Evolutionary conservation across 1,139 yeast species (phyloP), one percentile per base, ranked within the genome.

Genomic region (Saccharomyces pastorianus): DNA sequence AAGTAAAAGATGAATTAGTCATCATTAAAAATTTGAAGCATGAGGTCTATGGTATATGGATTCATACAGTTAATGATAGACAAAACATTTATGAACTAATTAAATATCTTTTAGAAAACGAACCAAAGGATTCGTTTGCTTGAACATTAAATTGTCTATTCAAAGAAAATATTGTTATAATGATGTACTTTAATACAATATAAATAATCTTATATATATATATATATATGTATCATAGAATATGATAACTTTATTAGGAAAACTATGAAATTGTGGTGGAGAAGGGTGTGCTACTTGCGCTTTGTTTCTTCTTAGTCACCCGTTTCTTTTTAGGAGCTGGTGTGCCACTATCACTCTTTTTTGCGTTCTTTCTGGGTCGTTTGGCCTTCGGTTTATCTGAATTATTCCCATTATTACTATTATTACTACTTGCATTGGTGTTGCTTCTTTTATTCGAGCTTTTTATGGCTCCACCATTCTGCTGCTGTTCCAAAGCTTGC

Each of bases 41-140:
- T 11, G 89, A 85, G 50, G 87, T 90, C 54, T 90, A 82, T 67
- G 97, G 98, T 1, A 75, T 91, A 55, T 91, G 97, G 97, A 78
- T 90, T 23, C 90, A 87, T 67, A 83, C 87, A 58, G 87, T 83
- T 54, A 80, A 77, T 3, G 96, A 90, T 64, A 76, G 96, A 62
- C 77, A 77, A 51, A 79, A 81, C 61, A 75, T 88, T 48, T 79
- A 74, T 62, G 78, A 80, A 65, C 73, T 87, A 54, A 71, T 88
- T 42, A 80, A 83, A 54, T 68, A 63, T 56, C 59, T 67, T 25
- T 55, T 67, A 48, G 70, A 68, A 44, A 66, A 60, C 55, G 70
- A 67, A 51, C 71, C 71, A 34, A 66, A 67, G 55, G 66, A 63
- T 34, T 62, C 71, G 11, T 68, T 68, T 55, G 65, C 69, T 42